Evolutionary conservation across 441 rosid genomes (phyloP).

Genomic region (Populus trichocarpa): DNA sequence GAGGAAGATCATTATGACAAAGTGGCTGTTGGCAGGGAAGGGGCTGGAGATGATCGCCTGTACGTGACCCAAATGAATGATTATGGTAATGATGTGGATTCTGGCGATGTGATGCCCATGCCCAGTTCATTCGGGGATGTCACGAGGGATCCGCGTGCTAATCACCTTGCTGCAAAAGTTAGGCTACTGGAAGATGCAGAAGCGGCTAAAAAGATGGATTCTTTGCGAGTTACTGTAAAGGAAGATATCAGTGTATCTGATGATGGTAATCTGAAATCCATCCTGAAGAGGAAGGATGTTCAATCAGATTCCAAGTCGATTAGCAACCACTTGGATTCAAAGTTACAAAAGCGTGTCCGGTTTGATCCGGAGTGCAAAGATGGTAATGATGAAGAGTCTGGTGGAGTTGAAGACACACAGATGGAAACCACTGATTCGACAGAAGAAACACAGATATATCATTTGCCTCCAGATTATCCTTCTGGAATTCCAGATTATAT

Average conservation of each 20-base stretch:
- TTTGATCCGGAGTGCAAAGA: conserved; percentile 53
- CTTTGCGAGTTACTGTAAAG: conserved; percentile 43
- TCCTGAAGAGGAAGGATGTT: conserved; percentile 56
- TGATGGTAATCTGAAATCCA: conserved; percentile 54
- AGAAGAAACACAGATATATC: conserved; percentile 17
- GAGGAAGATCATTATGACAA: conserved; percentile 82
- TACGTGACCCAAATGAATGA: conserved; percentile 49
- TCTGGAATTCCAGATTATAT: conserved; percentile 75
- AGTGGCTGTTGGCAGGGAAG: conserved; percentile 69
- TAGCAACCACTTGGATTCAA: conserved; percentile 30
- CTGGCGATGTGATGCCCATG: conserved; percentile 46
- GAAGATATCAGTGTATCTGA: conserved; percentile 17
- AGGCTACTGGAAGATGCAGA: conserved; percentile 83
- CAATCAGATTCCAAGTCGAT: conserved; percentile 37
- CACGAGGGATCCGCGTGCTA: conserved; percentile 74
- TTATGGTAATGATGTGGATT: conserved; percentile 55
- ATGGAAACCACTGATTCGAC: conserved; percentile 33
- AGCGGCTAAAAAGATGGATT: conserved; percentile 60
- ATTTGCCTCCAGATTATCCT: conserved; percentile 34
- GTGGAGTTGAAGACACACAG: conserved; percentile 23
- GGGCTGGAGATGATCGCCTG: conserved; percentile 40
- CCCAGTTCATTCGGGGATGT: conserved; percentile 42
- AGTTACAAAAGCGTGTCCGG: conserved; percentile 75
- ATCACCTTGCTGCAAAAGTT: conserved; percentile 60
- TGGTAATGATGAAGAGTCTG: conserved; percentile 28